phyloP scores from a whole-genome alignment of 2,329 filamentous ascomycete species.

The Tolypocladium sp. region DNA sequence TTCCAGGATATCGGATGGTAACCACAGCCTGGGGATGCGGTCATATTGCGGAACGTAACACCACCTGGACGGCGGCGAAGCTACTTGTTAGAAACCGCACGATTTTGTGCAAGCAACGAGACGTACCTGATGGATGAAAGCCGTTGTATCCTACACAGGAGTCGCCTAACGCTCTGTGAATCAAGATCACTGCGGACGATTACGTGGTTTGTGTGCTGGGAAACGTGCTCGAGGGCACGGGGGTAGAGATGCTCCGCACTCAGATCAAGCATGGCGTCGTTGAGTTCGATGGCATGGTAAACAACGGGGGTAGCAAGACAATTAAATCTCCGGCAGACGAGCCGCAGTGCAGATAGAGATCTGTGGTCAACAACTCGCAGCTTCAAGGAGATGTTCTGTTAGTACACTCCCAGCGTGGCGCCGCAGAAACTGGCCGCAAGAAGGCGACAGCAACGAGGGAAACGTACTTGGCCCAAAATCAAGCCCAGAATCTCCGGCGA shows the following conservation, averaged over 20 bases:
- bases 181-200: conserved; percentile 29
- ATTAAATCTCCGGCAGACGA: conserved; percentile 1
- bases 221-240: conserved; percentile 23
- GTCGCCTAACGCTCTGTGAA: conserved; percentile 20
- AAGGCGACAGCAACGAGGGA: neutral
- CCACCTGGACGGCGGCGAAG: conserved; percentile 21
- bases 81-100: neutral
- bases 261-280: conserved; percentile 23
- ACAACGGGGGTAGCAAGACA: conserved; percentile 29
- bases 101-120: neutral
- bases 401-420: neutral
- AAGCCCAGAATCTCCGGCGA: neutral
- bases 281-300: conserved; percentile 29
- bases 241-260: conserved; percentile 23
- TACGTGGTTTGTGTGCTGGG: conserved; percentile 29
- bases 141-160: conserved; percentile 25
- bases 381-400: neutral
- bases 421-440: neutral
- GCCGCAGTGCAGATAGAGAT: neutral
- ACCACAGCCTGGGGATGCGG: conserved; percentile 20
- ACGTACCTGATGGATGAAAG: conserved; percentile 31
- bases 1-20: conserved; percentile 29
- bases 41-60: conserved; percentile 20
- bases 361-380: neutral
- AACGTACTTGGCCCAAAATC: neutral